Base-by-base conservation (phyloP, 2,329 filamentous ascomycete species). In the Metarhizium rileyi region DNA sequence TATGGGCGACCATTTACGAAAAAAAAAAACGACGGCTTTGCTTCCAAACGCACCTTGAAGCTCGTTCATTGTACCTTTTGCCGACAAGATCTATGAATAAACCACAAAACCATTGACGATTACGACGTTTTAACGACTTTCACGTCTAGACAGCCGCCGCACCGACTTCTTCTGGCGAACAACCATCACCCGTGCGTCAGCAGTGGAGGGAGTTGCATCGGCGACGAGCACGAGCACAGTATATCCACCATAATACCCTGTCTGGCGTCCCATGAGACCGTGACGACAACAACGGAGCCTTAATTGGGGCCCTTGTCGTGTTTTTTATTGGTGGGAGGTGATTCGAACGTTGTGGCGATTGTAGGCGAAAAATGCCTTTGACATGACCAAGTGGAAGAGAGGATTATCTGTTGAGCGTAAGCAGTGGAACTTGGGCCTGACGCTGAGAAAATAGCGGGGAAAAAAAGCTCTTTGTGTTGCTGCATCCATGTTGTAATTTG, bases 41-140 rank as follows among this genome's bases (percentile, higher is more conserved):
- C 56, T 60, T 62, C 53, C 47, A 53, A 56, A 51, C 55, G 57
- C 54, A 57, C 56, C 50, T 48, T 20, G 45, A 51, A 58, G 42
- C 50, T 48, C 50, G 40, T 25, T 38, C 44, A 42, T 16, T 46
- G 45, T 46, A 48, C 42, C 42, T 44, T 45, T 50, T 52, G 40
- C 50, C 26, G 48, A 52, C 40, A 49, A 50, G 47, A 50, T 45
- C 40, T 47, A 52, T 46, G 50, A 52, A 49, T 30, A 45, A 45
- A 35, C 41, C 30, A 42, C 20, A 43, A 50, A 49, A 47, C 36
- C 41, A 50, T 64, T 70, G 68, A 71, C 66, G 68, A 71, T 68
- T 65, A 70, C 65, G 67, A 70, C 65, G 66, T 65, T 69, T 69
- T 70, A 63, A 71, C 65, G 68, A 71, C 65, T 63, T 69, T 64